Evolutionary conservation across 2,329 filamentous ascomycete species (phyloP).

Genomic region (Lanzia echinophila): DNA sequence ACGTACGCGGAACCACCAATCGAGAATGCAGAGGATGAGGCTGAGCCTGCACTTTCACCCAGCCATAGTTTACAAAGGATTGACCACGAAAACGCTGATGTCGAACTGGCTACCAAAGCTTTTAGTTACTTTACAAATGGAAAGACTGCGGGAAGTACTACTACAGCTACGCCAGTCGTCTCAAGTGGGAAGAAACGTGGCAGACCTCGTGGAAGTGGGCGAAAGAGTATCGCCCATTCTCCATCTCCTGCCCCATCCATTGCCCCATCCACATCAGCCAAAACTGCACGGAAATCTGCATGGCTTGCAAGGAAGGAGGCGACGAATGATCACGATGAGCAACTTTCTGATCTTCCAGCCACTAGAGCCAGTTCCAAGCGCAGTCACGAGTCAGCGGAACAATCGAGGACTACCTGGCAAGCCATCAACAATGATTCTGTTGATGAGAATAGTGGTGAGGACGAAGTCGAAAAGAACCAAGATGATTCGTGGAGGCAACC

Average conservation of each 20-base stretch:
- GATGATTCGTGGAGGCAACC: no score
- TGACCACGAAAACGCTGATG: conserved; percentile 8
- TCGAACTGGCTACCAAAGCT: conserved; percentile 21
- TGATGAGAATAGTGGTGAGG: background rate
- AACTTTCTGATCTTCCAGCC: background rate
- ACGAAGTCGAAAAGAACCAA: background rate
- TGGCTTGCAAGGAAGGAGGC: conserved; percentile 26
- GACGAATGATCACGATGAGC: conserved; percentile 10
- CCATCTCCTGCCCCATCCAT: no score
- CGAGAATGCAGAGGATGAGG: conserved; percentile 10
- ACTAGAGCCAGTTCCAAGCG: background rate
- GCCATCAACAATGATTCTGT: background rate
- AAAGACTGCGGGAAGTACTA: background rate
- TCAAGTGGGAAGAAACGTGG: conserved; percentile 15
- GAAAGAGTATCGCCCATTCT: background rate
- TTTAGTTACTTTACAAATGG: conserved; percentile 16
- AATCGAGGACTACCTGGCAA: background rate
- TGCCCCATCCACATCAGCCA: no score
- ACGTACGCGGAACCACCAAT: conserved; percentile 23
- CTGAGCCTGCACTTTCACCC: background rate
- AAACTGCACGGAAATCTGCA: conserved; percentile 20
- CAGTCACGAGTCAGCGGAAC: background rate
- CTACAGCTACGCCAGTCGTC: background rate
- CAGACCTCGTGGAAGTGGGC: conserved; percentile 2
- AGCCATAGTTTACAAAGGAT: conserved; percentile 2